Evolutionary conservation across 768 basidiomycete genomes (phyloP), one percentile per base, ranked within the genome.

Genomic region (Boletus rubescentipes): DNA sequence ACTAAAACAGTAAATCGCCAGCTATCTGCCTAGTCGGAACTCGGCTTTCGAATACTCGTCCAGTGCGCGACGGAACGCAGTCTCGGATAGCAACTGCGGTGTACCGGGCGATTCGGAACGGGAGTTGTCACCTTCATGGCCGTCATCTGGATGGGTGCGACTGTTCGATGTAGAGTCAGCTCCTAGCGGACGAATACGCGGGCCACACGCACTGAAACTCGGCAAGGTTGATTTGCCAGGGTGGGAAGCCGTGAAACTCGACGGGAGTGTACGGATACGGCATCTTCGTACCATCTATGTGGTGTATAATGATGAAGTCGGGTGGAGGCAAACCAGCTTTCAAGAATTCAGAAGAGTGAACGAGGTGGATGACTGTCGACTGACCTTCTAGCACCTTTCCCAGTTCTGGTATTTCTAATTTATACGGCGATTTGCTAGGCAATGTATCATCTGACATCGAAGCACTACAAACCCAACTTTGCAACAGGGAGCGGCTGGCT

Each of bases 211-310:
- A 91, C 91, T 84, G 79, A 55, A 93, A 83, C 68, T 93, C 91
- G 42, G 89, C 88, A 39, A 93, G 72, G 51, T 85, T 76, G n/a
- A 84, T 81, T 61, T 93, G 90, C 90, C 91, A 93, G 15, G 91
- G 91, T 16, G 91, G 91, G 61, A 87, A 91, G 6, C 86, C 87
- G 59, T 86, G 73, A 18, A 91, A 73, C 66, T 91, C 88, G 47
- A 86, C 68, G 1, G 87, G 82, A 21, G 73, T n/a, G n/a, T n/a
- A n/a, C n/a, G n/a, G 62, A 37, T 63, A 66, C 36, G 72, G 68
- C 35, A 67, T 67, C 44, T 61, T 69, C 12, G 71, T 65, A 2
- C 75, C 71, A 31, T 72, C 73, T 20, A 87, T 55, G 42, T 82
- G 73, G 63, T 92, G 88, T 14, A 91, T 75, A 58, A 93, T 83